Base-by-base conservation (phyloP, 768 basidiomycete species). In the Kwoniella sp. region DNA sequence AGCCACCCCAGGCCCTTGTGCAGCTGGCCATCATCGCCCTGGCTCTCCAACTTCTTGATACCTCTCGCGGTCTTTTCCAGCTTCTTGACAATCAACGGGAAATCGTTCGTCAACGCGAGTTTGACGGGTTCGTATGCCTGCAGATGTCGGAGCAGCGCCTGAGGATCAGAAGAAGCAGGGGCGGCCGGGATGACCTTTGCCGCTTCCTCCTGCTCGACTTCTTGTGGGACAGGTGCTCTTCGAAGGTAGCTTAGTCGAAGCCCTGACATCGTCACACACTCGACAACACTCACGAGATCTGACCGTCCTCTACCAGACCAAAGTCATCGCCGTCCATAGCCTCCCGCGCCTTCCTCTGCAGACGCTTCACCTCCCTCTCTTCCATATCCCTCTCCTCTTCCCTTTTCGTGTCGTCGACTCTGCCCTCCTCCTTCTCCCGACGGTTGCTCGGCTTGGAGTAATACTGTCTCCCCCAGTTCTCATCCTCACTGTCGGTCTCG, bases 301-400 rank as follows among this genome's bases (percentile, higher is more conserved):
- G 42, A 9, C 56, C 60, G 20, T 60, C 42, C n/a, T 86, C 88
- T 22, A 79, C 81, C 36, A 96, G 76, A 10, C 91, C 91, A 66
- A 88, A 95, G 73, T 96, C 91, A 14, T 81, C 83, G 8, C 62
- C 75, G 78, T 52, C 53, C 8, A 93, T 79, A 10, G 74, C 80
- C 59, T 88, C 85, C 27, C 85, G 79, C 20, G 81, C 78, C 75
- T 88, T 90, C 31, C 76, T 73, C 71, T 93, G 92, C 38, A 93
- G 74, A 51, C 88, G 78, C 61, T 76, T 83, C 6, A 87, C 88
- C 72, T 96, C 91, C 68, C 86, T 83, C 70, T 89, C 88, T 66
- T 96, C 90, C 43, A 93, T 76, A 59, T 87, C 85, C 65, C 87
- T 82, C 28, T 83, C 87, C 72, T 93, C 91, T 63, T 93, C 91